Percentiles rank a stretch among this genome's conserved stretches.
Evolutionary conservation across 345 rosid species (phyloP).

Genomic region (Gossypium thurberi): DNA sequence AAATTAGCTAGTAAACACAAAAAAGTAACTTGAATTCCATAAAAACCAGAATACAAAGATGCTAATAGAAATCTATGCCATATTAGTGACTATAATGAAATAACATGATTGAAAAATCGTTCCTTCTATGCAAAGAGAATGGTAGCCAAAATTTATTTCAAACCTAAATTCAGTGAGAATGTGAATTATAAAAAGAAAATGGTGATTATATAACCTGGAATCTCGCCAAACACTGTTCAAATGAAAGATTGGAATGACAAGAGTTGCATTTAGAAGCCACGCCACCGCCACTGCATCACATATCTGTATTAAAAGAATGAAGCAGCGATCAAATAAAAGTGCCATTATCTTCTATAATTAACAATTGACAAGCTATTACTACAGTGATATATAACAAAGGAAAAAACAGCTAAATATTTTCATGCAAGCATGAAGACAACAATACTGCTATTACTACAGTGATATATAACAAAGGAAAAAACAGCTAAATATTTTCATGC

Average conservation of each 20-base stretch:
- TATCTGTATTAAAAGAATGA: slow-evolving; percentile 40
- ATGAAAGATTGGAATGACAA: slow-evolving; percentile 90
- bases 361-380: background rate
- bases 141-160: background rate
- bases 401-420: background rate
- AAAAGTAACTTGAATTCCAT: background rate
- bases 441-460: background rate
- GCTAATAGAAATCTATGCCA: background rate
- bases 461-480: background rate
- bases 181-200: background rate
- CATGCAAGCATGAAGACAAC: slow-evolving; percentile 7
- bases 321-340: slow-evolving; percentile 5
- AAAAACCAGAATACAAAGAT: background rate
- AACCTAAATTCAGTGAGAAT: background rate
- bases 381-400: background rate
- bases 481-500: background rate
- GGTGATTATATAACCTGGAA: slow-evolving; percentile 58
- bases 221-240: slow-evolving; percentile 97
- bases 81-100: background rate
- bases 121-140: background rate
- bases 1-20: background rate
- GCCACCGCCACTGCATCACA: slow-evolving; percentile 99
- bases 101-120: background rate
- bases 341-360: background rate
- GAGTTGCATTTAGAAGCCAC: slow-evolving; percentile 90